A percentile compares a stretch with the other conserved stretches of the same genome.
Conservation (phyloP, 768 basidiomycete species). For the Pulveroboletus sp. region DNA sequence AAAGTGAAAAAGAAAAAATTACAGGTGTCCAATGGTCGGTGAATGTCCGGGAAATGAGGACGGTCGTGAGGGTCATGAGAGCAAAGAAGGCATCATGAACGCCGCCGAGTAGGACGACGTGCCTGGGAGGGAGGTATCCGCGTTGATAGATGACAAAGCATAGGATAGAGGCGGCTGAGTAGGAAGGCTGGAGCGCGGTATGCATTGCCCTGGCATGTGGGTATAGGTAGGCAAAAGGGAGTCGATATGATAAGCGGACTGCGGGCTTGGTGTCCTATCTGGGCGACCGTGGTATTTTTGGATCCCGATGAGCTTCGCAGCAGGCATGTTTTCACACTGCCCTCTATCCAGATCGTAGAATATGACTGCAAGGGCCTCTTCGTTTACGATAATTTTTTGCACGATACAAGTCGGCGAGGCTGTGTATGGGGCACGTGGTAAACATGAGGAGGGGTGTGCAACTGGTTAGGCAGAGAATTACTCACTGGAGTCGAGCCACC, state of each 20-base stretch:
- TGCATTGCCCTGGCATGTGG: conserved; percentile 32
- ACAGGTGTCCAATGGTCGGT: conserved; percentile 19
- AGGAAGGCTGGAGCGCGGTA: conserved; percentile 30
- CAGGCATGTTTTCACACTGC: conserved; percentile 46
- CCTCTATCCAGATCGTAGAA: conserved; percentile 66
- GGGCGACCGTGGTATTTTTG: conserved; percentile 35
- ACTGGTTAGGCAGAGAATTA: conserved; percentile 17
- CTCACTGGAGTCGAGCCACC: conserved; percentile 68
- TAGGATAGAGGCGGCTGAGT: conserved; percentile 40
- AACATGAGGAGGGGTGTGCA: conserved; percentile 20
- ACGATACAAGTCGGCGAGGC: conserved; percentile 53
- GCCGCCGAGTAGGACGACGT: conserved; percentile 25
- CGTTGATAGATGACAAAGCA: conserved; percentile 37
- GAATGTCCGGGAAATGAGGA: conserved; percentile 18
- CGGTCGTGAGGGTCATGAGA: conserved; percentile 30
- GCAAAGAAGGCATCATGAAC: conserved; percentile 31
- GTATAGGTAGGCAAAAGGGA: conserved; percentile 29
- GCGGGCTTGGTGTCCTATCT: conserved; percentile 27
- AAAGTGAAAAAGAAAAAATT: conserved; percentile 12
- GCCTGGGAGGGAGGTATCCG: conserved; percentile 19
- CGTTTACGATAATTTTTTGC: conserved; percentile 68
- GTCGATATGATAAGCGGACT: conserved; percentile 27
- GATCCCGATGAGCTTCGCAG: conserved; percentile 55
- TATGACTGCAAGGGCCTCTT: conserved; percentile 55
- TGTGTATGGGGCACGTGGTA: conserved; percentile 32